Evolutionary conservation across 441 rosid genomes (phyloP), one percentile per base, ranked within the genome.

Genomic region (Francoa sonchifolia): DNA sequence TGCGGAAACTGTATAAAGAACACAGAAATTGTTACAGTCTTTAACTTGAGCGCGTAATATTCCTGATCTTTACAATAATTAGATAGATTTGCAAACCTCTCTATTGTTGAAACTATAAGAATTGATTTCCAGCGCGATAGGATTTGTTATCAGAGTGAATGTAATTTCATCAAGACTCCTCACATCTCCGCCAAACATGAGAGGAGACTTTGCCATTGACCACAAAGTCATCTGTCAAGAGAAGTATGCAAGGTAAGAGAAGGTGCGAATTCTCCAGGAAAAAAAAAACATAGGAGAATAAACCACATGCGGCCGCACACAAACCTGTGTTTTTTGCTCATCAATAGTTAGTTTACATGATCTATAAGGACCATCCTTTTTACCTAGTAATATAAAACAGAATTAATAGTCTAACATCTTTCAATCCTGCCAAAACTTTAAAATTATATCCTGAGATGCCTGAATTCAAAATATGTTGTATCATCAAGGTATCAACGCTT

Each of bases 131-230:
- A 85, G 76, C 19, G 74, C 28, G 0, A 62, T 69, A 42, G 96
- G 93, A 51, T 90, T 68, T 52, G 96, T 66, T 42, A 90, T 79
- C 45, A 90, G 57, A 58, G 25, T 63, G 58, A 64, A 77, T 19
- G 96, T 77, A 22, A 66, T 13, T 4, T 59, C 66, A 40, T 85
- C 90, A 14, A 90, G 72, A 23, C 68, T 77, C 62, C 90, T 71
- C 36, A 76, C 65, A 63, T 90, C 98, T 48, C 98, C 98, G 46
- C 98, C 98, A 54, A 77, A 90, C 89, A 90, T 80, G 37, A 85
- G 77, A 52, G 96, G 98, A 9, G 98, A 85, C 71, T 72, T 90
- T 26, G 82, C 90, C 40, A 90, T 82, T 28, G 78, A 75, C 98
- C 98, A 90, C 72, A 85, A 65, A 30, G 96, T 85, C 78, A 90